Evolutionary conservation across 2,329 filamentous ascomycete genomes (phyloP).

Genomic region (Phialemonium atrogriseum): DNA sequence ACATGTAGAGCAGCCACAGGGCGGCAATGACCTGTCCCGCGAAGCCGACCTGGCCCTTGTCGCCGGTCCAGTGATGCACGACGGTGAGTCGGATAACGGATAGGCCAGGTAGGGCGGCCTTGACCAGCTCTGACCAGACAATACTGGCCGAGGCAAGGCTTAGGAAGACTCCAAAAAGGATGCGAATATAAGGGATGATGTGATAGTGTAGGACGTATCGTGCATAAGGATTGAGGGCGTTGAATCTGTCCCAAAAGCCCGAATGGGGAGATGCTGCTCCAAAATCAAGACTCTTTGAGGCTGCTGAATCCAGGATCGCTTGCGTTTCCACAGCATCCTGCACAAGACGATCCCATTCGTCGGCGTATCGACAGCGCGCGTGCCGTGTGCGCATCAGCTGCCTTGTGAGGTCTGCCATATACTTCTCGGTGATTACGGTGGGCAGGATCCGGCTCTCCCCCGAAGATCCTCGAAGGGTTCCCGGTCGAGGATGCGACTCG

Average conservation of each 20-base stretch:
- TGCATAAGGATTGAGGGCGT: slow-evolving; percentile 68
- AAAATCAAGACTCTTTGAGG: slow-evolving; percentile 74
- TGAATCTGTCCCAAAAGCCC: slow-evolving; percentile 44
- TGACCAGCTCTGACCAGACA: slow-evolving; percentile 90
- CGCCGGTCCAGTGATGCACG: slow-evolving; percentile 65
- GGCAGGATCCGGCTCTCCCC: slow-evolving; percentile 41
- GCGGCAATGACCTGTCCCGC: slow-evolving; percentile 78
- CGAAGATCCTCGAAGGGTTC: slow-evolving; percentile 12
- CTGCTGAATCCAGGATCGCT: slow-evolving; percentile 73
- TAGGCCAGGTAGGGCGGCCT: slow-evolving; percentile 66
- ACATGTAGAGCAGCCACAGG: slow-evolving; percentile 95
- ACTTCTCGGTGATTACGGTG: slow-evolving; percentile 83
- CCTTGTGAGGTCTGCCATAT: slow-evolving; percentile 81
- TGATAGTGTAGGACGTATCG: slow-evolving; percentile 73
- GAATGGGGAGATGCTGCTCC: slow-evolving; percentile 48
- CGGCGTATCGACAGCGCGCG: slow-evolving; percentile 70
- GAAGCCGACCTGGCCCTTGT: slow-evolving; percentile 71
- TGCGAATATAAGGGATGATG: slow-evolving; percentile 59
- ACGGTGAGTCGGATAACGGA: slow-evolving; percentile 62
- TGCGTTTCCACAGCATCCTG: slow-evolving; percentile 68
- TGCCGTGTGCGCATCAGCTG: slow-evolving; percentile 76
- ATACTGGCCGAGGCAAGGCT: slow-evolving; percentile 72
- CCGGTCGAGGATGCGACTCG: slow-evolving; percentile 45
- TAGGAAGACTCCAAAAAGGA: slow-evolving; percentile 59
- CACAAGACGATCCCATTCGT: slow-evolving; percentile 78